Conservation (phyloP, 1,139 yeast genomes). For the Yamadazyma triangularis region DNA sequence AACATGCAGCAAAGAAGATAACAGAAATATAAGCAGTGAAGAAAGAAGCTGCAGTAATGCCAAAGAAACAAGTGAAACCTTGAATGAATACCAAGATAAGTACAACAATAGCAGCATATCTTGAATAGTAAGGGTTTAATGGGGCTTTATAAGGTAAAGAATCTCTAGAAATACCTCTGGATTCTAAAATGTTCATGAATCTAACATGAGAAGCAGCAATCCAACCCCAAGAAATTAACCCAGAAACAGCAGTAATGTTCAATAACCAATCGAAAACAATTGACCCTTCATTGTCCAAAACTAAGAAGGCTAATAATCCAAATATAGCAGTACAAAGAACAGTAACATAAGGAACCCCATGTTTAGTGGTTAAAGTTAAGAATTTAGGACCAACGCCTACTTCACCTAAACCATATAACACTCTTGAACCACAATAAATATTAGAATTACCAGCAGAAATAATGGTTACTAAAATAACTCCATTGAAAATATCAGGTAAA, state of each 20-base stretch:
- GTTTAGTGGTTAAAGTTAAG: slow-evolving; percentile 47
- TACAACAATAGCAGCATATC: slow-evolving; percentile 50
- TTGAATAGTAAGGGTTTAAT: slow-evolving; percentile 61
- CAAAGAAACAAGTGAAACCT: slow-evolving; percentile 63
- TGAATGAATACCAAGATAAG: slow-evolving; percentile 59
- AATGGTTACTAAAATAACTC: slow-evolving; percentile 63
- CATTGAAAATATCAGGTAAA: slow-evolving; percentile 70
- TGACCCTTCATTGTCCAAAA: slow-evolving; percentile 54
- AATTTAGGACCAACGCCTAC: slow-evolving; percentile 58
- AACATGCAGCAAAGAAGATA: slow-evolving; percentile 49
- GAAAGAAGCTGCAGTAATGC: slow-evolving; percentile 50
- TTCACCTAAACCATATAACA: slow-evolving; percentile 61
- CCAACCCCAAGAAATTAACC: slow-evolving; percentile 70
- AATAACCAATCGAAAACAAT: slow-evolving; percentile 81
- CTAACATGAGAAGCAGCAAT: slow-evolving; percentile 63
- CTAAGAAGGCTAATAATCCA: slow-evolving; percentile 69
- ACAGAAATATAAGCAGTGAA: slow-evolving; percentile 66
- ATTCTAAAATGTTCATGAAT: slow-evolving; percentile 58
- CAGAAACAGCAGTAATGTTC: slow-evolving; percentile 75
- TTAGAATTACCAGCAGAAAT: slow-evolving; percentile 82
- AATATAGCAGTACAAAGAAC: slow-evolving; percentile 56
- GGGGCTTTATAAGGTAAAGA: slow-evolving; percentile 67
- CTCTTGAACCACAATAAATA: slow-evolving; percentile 73
- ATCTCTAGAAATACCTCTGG: slow-evolving; percentile 58
- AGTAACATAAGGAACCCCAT: slow-evolving; percentile 65